Base-by-base conservation (phyloP, 75 land plant genomes). In the Pinus taeda region DNA sequence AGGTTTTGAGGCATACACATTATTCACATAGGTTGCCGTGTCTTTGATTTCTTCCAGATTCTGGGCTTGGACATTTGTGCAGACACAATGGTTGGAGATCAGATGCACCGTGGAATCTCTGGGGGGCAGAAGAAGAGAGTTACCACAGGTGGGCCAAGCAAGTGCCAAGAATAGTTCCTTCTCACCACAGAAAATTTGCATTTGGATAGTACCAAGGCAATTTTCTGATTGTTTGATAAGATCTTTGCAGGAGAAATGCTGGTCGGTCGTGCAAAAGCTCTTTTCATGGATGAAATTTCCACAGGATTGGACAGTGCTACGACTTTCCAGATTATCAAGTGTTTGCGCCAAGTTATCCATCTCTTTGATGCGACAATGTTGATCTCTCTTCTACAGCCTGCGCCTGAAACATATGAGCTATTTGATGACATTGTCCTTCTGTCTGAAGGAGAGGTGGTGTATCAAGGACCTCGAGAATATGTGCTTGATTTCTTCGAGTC, bases 121-220 rank as follows among this genome's bases (percentile, higher is more conserved):
- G 95, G 95, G 60, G 95, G 95, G 64, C 95, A 93, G 74, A 91
- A 81, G 82, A 93, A 91, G 75, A 86, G 95, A 29, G 89, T 93
- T 29, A 93, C 95, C 20, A 93, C 93, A 80, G 26, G 86, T 58
- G 86, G 74, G 22, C 17, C 42, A 42, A 18, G 90, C 94, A 58
- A 92, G 92, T 33, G 33, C 33, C 33, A 33, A 33, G 33, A n/a
- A 59, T 20, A 69, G 71, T 69, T 42, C 13, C 24, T 69, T 39
- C 22, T 17, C n/a, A 42, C 18, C 20, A 42, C 39, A 39, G 14
- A 15, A 69, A 69, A 42, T 69, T n/a, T 49, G 55, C 11, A 49
- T 49, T 49, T 49, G 55, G 12, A 49, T 49, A 49, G 91, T 36
- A 86, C 91, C 14, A 83, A 86, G 1, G 9, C 49, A 67, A 67